Conservation (phyloP, 495 filamentous ascomycete genomes). For the Usnea hakonensis region DNA sequence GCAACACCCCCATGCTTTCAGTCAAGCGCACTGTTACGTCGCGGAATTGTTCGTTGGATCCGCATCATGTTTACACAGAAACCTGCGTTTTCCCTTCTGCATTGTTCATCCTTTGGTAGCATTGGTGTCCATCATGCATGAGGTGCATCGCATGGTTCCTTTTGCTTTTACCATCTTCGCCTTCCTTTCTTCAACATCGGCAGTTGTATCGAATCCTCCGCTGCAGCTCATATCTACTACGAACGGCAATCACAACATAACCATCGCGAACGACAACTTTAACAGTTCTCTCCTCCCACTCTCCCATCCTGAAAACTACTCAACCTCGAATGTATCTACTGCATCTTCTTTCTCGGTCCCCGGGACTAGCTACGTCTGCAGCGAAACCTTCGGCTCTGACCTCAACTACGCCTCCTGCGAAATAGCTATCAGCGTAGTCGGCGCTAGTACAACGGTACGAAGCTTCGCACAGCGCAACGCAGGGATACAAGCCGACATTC, state of each 20-base stretch:
- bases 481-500: background rate
- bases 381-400: background rate
- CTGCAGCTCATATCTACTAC: background rate
- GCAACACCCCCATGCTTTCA: background rate
- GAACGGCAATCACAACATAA: no score
- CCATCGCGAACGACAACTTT: no score
- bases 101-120: background rate
- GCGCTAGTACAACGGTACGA: background rate
- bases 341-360: no score
- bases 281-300: no score
- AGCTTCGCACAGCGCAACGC: background rate
- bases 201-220: background rate
- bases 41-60: background rate
- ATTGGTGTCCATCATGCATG: no score
- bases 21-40: background rate
- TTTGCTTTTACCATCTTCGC: no score
- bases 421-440: background rate
- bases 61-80: background rate
- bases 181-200: background rate
- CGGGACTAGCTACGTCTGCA: background rate
- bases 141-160: no score
- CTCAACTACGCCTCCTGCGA: background rate
- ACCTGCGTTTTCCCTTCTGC: background rate
- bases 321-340: no score
- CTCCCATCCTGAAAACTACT: no score